A percentile compares a stretch with the other conserved stretches of the same genome.
These are phyloP conservation scores for Salvia miltiorrhiza DNA, from an alignment of 257 asterid genomes.

Conservation along the genomic window DNA sequence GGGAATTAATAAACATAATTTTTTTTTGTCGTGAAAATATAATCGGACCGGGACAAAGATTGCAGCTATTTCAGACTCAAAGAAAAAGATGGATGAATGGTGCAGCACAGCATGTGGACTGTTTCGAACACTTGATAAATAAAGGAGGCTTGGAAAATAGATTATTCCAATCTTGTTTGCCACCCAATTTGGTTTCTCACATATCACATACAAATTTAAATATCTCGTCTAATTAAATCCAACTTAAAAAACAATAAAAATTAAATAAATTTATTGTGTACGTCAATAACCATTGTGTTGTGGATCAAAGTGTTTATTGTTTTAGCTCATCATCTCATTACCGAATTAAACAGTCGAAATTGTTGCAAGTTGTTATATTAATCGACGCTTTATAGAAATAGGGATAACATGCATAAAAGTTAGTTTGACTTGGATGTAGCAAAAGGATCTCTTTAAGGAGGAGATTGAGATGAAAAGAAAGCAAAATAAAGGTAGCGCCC, in stretches of 20 bases:
- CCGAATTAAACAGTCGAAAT: too few species aligned
- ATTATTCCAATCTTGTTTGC: background rate
- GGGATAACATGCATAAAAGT: slow-evolving; percentile 23
- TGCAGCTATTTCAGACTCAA: background rate
- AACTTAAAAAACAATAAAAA: too few species aligned
- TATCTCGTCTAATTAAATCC: background rate
- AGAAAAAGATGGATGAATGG: slow-evolving; percentile 5
- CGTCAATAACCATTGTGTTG: too few species aligned
- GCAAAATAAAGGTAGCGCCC: slow-evolving; percentile 43
- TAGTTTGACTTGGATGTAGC: slow-evolving; percentile 43
- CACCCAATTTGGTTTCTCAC: background rate
- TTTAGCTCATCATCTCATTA: too few species aligned
- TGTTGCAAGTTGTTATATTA: background rate
- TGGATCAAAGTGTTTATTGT: too few species aligned
- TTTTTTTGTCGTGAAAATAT: too few species aligned
- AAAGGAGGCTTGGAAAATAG: background rate
- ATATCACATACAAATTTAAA: background rate
- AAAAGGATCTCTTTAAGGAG: slow-evolving; percentile 18
- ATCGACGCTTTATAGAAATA: slow-evolving; percentile 14
- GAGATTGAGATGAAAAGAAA: slow-evolving; percentile 27
- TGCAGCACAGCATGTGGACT: slow-evolving; percentile 32
- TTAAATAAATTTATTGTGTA: too few species aligned
- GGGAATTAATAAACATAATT: too few species aligned
- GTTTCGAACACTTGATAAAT: background rate
- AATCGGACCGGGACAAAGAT: too few species aligned